Evolutionary conservation across 257 asterid species (phyloP), one percentile per base, ranked within the genome.

Genomic region (Penstemon eatonii): DNA sequence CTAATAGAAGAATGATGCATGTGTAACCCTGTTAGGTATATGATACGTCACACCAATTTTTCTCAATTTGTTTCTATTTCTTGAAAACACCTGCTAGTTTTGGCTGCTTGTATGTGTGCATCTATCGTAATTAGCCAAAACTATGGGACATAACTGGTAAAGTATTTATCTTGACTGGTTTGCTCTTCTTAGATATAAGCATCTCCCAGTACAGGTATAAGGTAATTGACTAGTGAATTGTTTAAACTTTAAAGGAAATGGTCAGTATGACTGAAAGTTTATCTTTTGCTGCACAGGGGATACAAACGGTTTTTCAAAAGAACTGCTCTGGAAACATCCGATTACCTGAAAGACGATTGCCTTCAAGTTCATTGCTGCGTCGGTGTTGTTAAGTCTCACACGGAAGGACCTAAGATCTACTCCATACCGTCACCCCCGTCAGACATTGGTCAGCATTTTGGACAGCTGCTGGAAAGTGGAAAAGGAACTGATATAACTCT

Each of bases 321-420:
- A 84, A 75, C 85, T 19, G 74, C 86, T 49, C 70, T 93, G 81
- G 99, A 93, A 71, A 13, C 88, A 69, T 93, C 99, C 4, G 95
- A 90, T 72, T 90, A 84, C 80, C 87, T 93, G 75, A 84, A 82
- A 75, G 94, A 90, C 81, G 99, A 93, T 71, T 88, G 92, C 72
- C 94, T 93, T 68, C 85, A 81, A 40, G 93, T 93, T 82, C 96
- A 83, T 71, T 93, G 99, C 65, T 82, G 86, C 60, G 97, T 93
- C 71, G 97, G 97, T 77, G 99, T 93, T 47, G 97, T 93, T 53
- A 84, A 76, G 73, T 88, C 97, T 33, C 96, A 59, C 68, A 86
- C 99, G 2, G 90, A 87, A 76, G 90, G 96, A 8, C 96, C 96
- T 70, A 93, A 86, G 81, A 79, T 86, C 37, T 88, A 81, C 77